phyloP scores from a whole-genome alignment of 768 basidiomycete genomes.

The Boletus tylopilopsis region DNA sequence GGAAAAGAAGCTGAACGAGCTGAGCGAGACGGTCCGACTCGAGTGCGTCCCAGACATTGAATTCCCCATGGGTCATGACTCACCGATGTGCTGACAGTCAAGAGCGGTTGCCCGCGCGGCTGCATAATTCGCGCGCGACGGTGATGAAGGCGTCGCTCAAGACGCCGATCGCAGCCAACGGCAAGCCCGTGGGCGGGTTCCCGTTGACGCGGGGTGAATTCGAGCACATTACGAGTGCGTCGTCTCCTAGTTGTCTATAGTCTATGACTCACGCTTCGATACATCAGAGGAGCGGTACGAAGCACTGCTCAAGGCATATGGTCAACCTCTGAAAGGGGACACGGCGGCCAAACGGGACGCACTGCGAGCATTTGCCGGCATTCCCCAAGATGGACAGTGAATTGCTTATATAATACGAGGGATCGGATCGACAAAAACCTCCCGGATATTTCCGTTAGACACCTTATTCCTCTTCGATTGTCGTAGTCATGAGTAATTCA shows the following conservation, averaged over 20 bases:
- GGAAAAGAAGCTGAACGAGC: constrained; percentile 34
- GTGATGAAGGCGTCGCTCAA: constrained; percentile 31
- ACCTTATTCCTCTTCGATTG: too few relatives aligned
- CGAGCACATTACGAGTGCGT: constrained; percentile 42
- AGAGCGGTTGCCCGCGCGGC: constrained; percentile 33
- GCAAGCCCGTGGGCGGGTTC: constrained; percentile 36
- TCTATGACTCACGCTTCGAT: too few relatives aligned
- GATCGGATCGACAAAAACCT: background rate
- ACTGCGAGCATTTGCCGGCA: constrained; percentile 35
- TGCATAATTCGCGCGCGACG: constrained; percentile 35
- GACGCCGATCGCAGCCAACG: constrained; percentile 28
- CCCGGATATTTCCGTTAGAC: too few relatives aligned
- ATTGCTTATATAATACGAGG: constrained; percentile 2
- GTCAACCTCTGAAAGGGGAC: constrained; percentile 35
- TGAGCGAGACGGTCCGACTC: constrained; percentile 29
- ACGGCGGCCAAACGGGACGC: constrained; percentile 38
- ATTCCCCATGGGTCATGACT: too few relatives aligned
- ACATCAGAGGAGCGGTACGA: constrained; percentile 42
- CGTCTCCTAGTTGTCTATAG: too few relatives aligned
- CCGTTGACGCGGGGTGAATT: constrained; percentile 40
- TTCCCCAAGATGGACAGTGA: constrained; percentile 26
- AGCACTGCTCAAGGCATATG: constrained; percentile 33
- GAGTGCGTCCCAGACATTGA: constrained; percentile 24
- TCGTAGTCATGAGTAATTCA: too few relatives aligned
- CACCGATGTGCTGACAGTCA: constrained; percentile 30